Conservation (phyloP, 441 rosid species). For the Aleurites moluccanus region DNA sequence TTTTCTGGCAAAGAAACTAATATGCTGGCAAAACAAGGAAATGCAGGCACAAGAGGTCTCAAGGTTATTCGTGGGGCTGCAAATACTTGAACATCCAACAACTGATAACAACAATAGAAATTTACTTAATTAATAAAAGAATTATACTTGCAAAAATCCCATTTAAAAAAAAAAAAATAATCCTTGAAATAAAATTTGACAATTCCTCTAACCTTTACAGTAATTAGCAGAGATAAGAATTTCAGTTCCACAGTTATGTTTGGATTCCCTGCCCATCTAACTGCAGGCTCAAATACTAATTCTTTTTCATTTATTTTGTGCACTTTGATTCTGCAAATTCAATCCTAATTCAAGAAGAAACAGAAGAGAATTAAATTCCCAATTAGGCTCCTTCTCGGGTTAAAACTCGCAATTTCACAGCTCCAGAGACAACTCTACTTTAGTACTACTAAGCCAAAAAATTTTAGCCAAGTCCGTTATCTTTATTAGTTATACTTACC, state of each 20-base stretch:
- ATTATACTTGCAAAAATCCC: not conserved
- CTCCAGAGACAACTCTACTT: too few species aligned
- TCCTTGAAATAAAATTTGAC: too few species aligned
- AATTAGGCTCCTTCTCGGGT: not conserved
- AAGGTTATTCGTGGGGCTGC: conserved; percentile 57
- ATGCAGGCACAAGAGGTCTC: conserved; percentile 87
- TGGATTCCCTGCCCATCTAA: conserved; percentile 90
- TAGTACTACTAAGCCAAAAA: too few species aligned
- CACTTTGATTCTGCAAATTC: conserved; percentile 55
- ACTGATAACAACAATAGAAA: conserved; percentile 39
- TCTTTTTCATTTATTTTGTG: conserved; percentile 74
- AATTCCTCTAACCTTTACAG: conserved; percentile 61
- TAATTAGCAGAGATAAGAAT: conserved; percentile 45
- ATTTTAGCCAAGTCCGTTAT: not conserved
- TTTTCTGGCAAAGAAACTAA: conserved; percentile 67
- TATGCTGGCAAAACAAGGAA: conserved; percentile 74
- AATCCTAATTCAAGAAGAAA: not conserved
- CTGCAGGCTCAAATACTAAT: conserved; percentile 71
- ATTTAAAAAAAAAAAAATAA: conserved; percentile 11
- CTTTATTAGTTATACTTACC: conserved; percentile 36
- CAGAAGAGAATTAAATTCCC: not conserved
- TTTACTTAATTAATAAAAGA: conserved; percentile 13
- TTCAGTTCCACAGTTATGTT: conserved; percentile 64
- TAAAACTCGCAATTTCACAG: too few species aligned
- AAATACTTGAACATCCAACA: conserved; percentile 70